Evolutionary conservation across 129 eudicot genomes (phyloP).

Genomic region (Tagetes patula): DNA sequence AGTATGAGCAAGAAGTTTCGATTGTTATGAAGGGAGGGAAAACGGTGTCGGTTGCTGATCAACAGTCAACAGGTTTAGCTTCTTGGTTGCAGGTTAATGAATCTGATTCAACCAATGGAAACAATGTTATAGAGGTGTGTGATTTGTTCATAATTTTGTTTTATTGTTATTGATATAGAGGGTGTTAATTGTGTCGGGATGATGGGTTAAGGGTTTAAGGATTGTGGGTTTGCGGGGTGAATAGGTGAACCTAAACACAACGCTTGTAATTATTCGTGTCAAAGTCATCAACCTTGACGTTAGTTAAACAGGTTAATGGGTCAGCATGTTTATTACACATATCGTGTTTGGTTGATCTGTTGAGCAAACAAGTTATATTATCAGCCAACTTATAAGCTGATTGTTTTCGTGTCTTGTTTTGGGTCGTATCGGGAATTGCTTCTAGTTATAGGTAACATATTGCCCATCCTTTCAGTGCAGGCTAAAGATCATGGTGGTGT

Average conservation of each 20-base stretch:
- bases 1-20: slow-evolving; percentile 68
- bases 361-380: neutral
- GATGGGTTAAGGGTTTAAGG: neutral
- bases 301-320: too few species aligned
- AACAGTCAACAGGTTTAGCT: slow-evolving; percentile 46
- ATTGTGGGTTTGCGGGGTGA: too few species aligned
- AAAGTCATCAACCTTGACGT: too few species aligned
- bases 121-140: slow-evolving; percentile 51
- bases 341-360: neutral
- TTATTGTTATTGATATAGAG: neutral
- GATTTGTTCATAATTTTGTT: slow-evolving; percentile 29
- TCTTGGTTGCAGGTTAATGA: slow-evolving; percentile 62
- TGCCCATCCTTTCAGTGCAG: slow-evolving; percentile 66
- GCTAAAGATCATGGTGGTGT: slow-evolving; percentile 56
- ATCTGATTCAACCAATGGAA: slow-evolving; percentile 41
- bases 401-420: neutral
- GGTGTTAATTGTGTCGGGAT: neutral
- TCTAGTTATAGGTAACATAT: slow-evolving; percentile 18
- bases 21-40: slow-evolving; percentile 46
- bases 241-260: too few species aligned
- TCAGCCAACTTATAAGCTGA: neutral
- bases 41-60: slow-evolving; percentile 45
- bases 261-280: too few species aligned
- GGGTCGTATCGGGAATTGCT: neutral
- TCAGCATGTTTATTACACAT: too few species aligned